Conservation (phyloP, 352 stramenopile genomes). For the Phytophthora sansomeana region DNA sequence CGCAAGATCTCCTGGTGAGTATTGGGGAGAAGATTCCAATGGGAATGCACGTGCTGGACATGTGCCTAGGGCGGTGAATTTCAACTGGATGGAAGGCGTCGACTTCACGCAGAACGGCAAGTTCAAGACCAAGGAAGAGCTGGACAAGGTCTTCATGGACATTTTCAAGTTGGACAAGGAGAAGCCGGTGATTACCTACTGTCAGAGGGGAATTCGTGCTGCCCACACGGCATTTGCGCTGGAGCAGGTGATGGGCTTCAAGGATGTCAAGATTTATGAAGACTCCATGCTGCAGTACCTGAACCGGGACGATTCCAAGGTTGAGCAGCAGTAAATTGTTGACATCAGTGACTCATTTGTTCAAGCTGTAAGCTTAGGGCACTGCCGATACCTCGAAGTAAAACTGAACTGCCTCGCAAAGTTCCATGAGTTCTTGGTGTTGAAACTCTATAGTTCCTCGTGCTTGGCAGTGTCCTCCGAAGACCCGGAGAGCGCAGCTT, state of each 20-base stretch:
- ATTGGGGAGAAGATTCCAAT: slow-evolving; percentile 33
- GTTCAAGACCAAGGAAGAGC: slow-evolving; percentile 69
- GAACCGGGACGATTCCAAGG: slow-evolving; percentile 67
- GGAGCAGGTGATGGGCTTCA: slow-evolving; percentile 58
- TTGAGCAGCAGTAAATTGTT: slow-evolving; percentile 43
- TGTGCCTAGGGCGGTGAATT: slow-evolving; percentile 73
- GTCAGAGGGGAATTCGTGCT: slow-evolving; percentile 73
- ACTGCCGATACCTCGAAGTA: too few relatives aligned
- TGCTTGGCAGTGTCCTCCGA: slow-evolving; percentile 25
- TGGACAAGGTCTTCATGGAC: slow-evolving; percentile 56
- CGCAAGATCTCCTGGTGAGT: slow-evolving; percentile 41
- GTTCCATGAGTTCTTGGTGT: not conserved
- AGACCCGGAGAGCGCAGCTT: slow-evolving; percentile 24
- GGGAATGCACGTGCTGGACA: slow-evolving; percentile 55
- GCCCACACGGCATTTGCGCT: slow-evolving; percentile 77
- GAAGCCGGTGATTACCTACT: slow-evolving; percentile 76
- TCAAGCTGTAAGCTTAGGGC: too few relatives aligned
- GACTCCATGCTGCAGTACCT: slow-evolving; percentile 86
- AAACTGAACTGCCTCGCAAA: too few relatives aligned
- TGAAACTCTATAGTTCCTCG: slow-evolving; percentile 37
- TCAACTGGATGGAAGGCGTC: slow-evolving; percentile 75
- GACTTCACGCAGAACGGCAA: slow-evolving; percentile 52
- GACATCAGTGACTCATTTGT: too few relatives aligned
- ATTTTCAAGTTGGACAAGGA: slow-evolving; percentile 50
- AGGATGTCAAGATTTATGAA: slow-evolving; percentile 60